A percentile compares a stretch with the other conserved stretches of the same genome.
These are phyloP conservation scores for Sambucus nigra DNA, from an alignment of 129 eudicot genomes.

Conservation along the genomic window DNA sequence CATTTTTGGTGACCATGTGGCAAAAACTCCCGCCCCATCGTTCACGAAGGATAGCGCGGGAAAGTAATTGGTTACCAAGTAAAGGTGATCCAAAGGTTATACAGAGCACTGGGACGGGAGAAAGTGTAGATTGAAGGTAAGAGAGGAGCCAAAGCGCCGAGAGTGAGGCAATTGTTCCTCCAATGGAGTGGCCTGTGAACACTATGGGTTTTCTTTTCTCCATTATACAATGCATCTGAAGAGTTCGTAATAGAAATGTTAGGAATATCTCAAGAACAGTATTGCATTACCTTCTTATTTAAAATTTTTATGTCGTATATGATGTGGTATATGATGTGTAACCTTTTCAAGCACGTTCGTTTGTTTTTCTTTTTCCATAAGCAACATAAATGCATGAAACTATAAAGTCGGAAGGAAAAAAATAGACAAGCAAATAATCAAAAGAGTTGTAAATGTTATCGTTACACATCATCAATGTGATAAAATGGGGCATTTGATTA, in stretches of 20 bases:
- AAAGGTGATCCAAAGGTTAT: constrained; percentile 89
- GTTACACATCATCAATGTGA: too few species aligned
- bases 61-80: constrained; percentile 65
- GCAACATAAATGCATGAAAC: too few species aligned
- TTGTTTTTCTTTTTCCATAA: too few species aligned
- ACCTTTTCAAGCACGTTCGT: too few species aligned
- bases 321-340: too few species aligned
- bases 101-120: constrained; percentile 46
- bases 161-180: constrained; percentile 79
- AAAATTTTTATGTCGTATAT: too few species aligned
- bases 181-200: constrained; percentile 80
- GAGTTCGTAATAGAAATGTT: not conserved
- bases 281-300: too few species aligned
- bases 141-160: constrained; percentile 80
- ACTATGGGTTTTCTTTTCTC: constrained; percentile 53
- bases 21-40: constrained; percentile 75
- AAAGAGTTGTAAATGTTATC: too few species aligned
- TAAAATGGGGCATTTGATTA: too few species aligned
- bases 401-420: too few species aligned
- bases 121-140: constrained; percentile 30
- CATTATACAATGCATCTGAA: constrained; percentile 54
- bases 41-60: constrained; percentile 51
- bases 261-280: too few species aligned
- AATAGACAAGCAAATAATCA: too few species aligned
- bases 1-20: constrained; percentile 62